Percentiles rank a stretch among this genome's conserved stretches.
phyloP scores from a whole-genome alignment of 257 asterid genomes.

The Sherardia arvensis region DNA sequence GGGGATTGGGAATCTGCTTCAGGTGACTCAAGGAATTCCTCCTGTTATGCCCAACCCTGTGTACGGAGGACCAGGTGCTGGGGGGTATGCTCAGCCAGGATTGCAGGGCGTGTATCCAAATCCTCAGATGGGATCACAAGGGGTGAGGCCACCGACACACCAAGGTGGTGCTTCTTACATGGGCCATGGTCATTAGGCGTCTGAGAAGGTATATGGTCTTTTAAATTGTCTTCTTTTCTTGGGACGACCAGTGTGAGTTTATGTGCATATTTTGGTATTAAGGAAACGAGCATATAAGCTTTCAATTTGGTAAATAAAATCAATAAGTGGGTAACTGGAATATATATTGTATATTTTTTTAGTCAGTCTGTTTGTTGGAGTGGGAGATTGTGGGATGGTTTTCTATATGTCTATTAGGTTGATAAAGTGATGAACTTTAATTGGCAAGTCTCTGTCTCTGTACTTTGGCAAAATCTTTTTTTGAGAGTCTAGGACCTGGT shows the following conservation, averaged over 20 bases:
- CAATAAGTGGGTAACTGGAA: neutral
- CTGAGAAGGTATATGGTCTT: slow-evolving; percentile 8
- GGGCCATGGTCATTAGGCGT: slow-evolving; percentile 83
- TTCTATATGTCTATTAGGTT: too few relatives aligned
- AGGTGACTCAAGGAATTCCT: slow-evolving; percentile 56
- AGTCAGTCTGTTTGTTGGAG: neutral
- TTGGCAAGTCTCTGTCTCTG: too few relatives aligned
- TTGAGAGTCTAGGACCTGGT: too few relatives aligned
- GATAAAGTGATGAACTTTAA: too few relatives aligned
- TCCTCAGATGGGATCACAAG: slow-evolving; percentile 70
- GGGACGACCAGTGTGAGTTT: neutral
- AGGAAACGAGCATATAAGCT: neutral
- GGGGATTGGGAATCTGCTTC: slow-evolving; percentile 77
- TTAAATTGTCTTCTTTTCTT: neutral
- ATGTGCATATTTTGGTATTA: neutral
- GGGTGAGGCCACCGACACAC: slow-evolving; percentile 45
- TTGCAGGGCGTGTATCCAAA: slow-evolving; percentile 72
- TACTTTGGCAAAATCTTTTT: too few relatives aligned
- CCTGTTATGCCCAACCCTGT: slow-evolving; percentile 61
- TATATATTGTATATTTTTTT: neutral
- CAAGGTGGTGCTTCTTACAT: slow-evolving; percentile 93
- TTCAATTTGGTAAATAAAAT: neutral
- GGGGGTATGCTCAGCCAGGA: slow-evolving; percentile 60
- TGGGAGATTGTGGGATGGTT: neutral
- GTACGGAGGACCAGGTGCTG: slow-evolving; percentile 61